phyloP scores from a whole-genome alignment of 768 basidiomycete species.

The Calocybe gangraenosa region DNA sequence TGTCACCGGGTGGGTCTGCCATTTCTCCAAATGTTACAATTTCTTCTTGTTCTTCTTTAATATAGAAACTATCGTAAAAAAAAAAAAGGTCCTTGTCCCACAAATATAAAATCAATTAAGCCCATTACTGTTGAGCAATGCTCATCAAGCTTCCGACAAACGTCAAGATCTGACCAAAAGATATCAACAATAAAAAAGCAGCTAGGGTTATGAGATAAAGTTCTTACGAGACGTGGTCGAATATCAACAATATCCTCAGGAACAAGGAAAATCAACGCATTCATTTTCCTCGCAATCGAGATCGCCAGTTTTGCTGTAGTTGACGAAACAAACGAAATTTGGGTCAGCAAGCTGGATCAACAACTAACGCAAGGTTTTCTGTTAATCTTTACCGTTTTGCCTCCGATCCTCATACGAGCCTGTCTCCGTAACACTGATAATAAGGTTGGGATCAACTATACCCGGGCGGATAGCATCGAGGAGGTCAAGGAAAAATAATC shows the following conservation, averaged over 20 bases:
- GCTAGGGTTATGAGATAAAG: not conserved
- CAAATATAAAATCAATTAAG: no score
- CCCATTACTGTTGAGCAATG: constrained; percentile 37
- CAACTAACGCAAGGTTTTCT: no score
- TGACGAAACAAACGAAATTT: no score
- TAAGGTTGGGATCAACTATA: constrained; percentile 86
- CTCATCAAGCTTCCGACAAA: constrained; percentile 94
- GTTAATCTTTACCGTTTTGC: constrained; percentile 90
- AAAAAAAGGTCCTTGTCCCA: no score
- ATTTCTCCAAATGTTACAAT: no score
- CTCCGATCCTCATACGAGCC: constrained; percentile 84
- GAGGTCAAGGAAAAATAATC: constrained; percentile 89
- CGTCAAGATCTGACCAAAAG: constrained; percentile 71
- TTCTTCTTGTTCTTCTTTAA: no score
- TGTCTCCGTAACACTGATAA: constrained; percentile 53
- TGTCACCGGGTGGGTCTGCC: no score
- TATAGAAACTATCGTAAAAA: no score
- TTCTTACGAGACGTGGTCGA: constrained; percentile 78
- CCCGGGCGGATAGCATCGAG: constrained; percentile 90
- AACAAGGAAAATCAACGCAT: constrained; percentile 92
- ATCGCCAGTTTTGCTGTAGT: constrained; percentile 88
- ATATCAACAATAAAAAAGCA: not conserved
- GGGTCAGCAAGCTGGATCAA: no score
- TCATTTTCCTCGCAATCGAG: constrained; percentile 98
- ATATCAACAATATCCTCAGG: constrained; percentile 97